Evolutionary conservation across 306 rosid genomes (phyloP), one percentile per base, ranked within the genome.

Genomic region (Prunus davidiana): DNA sequence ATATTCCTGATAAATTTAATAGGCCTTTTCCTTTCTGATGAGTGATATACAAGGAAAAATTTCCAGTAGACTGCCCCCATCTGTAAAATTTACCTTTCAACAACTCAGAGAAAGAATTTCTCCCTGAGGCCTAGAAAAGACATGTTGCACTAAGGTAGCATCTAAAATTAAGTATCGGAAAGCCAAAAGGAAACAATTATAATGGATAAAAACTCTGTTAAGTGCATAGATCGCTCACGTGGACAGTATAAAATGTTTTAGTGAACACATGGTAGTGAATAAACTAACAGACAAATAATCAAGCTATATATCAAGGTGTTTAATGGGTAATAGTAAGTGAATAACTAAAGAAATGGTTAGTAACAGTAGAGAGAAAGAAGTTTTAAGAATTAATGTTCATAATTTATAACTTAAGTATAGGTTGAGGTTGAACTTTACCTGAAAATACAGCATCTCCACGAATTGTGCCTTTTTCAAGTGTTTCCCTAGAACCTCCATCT

Each of bases 401-500:
- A 51, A 24, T 45, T 45, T 56, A 67, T 43, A 61, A n/a, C 14
- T 56, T n/a, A n/a, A 20, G 32, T 32, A 9, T 34, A 12, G 22
- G 51, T 72, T 64, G 63, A 61, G 52, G 45, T 18, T 73, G 76
- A 82, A 71, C 52, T 63, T 81, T 82, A 94, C 96, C 97, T 51
- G 98, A 90, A 88, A 81, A 90, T 32, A 92, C 88, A 66, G 83
- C 76, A 77, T 89, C 93, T 77, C 97, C 98, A 22, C 74, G 89
- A 69, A 92, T 92, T 63, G 98, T 90, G 84, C 98, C 97, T 86
- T 86, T 92, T 81, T 89, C 87, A 63, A 94, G 96, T 78, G 79
- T 81, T 74, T 90, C 96, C 87, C 90, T 87, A 14, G 89, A 24
- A 28, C 97, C 98, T 82, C 98, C 98, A 84, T 94, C 98, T 81